Percentiles rank a stretch among this genome's conserved stretches.
Conservation (phyloP, 192 early-diverging fungal species). For the Coemansia sp. region DNA sequence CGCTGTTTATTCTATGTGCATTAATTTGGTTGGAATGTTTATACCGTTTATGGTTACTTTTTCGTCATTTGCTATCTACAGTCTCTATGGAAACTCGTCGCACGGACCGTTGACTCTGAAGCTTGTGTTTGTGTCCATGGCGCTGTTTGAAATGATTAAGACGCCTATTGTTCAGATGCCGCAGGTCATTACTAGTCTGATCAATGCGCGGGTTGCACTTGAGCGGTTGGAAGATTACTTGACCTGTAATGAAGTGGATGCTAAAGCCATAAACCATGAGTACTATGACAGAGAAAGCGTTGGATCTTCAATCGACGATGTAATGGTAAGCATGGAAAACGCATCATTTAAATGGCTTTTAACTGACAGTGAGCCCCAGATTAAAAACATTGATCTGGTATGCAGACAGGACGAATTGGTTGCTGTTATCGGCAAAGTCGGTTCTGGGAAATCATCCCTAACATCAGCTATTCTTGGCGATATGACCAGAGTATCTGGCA, state of each 20-base stretch:
- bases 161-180: too few relatives aligned
- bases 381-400: constrained; percentile 39
- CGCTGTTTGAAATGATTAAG: constrained; percentile 46
- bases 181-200: too few relatives aligned
- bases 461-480: constrained; percentile 63
- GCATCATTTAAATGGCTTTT: constrained; percentile 60
- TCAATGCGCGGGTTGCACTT: too few relatives aligned
- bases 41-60: constrained; percentile 9
- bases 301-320: constrained; percentile 2
- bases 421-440: constrained; percentile 64
- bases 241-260: too few relatives aligned
- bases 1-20: background rate
- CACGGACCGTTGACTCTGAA: constrained; percentile 53
- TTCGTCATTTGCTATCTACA: constrained; percentile 49
- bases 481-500: constrained; percentile 42
- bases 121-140: constrained; percentile 54
- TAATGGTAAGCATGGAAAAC: constrained; percentile 26
- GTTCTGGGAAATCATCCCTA: constrained; percentile 72
- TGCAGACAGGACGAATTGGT: constrained; percentile 57
- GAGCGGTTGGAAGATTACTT: constrained; percentile 1
- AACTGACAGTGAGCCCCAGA: constrained; percentile 19
- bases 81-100: constrained; percentile 28
- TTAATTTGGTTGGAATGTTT: too few relatives aligned
- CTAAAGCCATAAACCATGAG: too few relatives aligned
- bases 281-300: too few relatives aligned